Evolutionary conservation across 805 yeast species (phyloP).

Genomic region (Barnettozyma sucrosica): DNA sequence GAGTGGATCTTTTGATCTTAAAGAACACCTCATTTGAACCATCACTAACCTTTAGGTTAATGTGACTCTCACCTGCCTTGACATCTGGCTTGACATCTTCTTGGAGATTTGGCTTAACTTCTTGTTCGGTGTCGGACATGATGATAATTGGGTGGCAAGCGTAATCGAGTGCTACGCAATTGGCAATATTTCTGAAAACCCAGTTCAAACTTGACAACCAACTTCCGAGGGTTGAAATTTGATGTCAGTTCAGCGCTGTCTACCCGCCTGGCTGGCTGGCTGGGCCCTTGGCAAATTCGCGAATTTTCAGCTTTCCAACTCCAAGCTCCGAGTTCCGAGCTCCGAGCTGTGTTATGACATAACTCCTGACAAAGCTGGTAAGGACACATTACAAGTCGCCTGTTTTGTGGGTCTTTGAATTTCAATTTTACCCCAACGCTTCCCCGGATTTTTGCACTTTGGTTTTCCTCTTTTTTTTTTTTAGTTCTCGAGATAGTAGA

Average conservation of each 20-base stretch:
- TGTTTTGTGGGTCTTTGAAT: background rate
- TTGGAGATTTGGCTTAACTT: constrained; percentile 27
- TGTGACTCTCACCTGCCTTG: constrained; percentile 68
- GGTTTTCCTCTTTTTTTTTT: background rate
- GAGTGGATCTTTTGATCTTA: constrained; percentile 90
- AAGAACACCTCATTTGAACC: constrained; percentile 91
- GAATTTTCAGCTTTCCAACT: too few species aligned
- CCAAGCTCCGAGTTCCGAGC: background rate
- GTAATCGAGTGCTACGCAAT: background rate
- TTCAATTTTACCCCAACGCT: background rate
- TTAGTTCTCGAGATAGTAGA: background rate
- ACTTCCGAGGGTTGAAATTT: too few species aligned
- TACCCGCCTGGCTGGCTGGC: too few species aligned
- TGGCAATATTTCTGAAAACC: background rate
- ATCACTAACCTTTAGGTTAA: constrained; percentile 90
- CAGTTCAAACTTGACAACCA: too few species aligned
- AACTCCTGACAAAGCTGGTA: background rate
- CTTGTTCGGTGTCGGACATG: constrained; percentile 29
- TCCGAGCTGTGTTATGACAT: background rate
- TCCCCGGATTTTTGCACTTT: constrained; percentile 6
- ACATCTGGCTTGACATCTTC: constrained; percentile 41
- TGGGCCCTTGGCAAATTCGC: too few species aligned
- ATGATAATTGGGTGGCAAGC: background rate
- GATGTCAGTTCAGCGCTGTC: too few species aligned
- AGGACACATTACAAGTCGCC: background rate